These are phyloP conservation scores for Solanum pennellii DNA, from an alignment of 257 asterid genomes.

Conservation along the genomic window DNA sequence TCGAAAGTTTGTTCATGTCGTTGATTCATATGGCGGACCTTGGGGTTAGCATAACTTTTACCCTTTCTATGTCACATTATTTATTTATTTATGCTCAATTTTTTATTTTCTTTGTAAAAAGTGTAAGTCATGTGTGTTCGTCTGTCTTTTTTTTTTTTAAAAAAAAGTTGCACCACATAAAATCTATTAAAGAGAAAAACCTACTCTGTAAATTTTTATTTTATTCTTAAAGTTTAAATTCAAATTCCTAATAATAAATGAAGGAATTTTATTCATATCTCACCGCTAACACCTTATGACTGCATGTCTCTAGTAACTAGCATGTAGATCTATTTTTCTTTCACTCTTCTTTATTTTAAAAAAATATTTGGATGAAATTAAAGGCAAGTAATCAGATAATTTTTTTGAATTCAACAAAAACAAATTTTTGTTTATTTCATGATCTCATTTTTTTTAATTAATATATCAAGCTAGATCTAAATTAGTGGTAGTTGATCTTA, in stretches of 20 bases:
- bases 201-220: neutral
- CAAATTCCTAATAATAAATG: neutral
- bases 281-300: neutral
- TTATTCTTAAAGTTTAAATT: neutral
- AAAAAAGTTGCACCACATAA: neutral
- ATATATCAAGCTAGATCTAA: no score
- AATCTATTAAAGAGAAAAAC: neutral
- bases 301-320: neutral
- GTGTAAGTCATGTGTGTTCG: neutral
- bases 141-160: neutral
- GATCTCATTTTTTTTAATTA: no score
- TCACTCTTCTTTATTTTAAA: no score
- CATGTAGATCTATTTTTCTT: no score
- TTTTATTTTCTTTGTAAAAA: neutral
- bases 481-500: neutral
- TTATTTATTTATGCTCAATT: neutral
- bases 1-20: neutral
- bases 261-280: neutral
- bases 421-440: no score
- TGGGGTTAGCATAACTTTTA: neutral
- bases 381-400: no score
- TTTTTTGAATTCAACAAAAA: no score
- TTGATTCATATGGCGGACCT: neutral
- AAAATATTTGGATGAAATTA: no score
- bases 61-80: neutral